phyloP scores from a whole-genome alignment of 164 flowering plant species.

The Stephania cephalantha region DNA sequence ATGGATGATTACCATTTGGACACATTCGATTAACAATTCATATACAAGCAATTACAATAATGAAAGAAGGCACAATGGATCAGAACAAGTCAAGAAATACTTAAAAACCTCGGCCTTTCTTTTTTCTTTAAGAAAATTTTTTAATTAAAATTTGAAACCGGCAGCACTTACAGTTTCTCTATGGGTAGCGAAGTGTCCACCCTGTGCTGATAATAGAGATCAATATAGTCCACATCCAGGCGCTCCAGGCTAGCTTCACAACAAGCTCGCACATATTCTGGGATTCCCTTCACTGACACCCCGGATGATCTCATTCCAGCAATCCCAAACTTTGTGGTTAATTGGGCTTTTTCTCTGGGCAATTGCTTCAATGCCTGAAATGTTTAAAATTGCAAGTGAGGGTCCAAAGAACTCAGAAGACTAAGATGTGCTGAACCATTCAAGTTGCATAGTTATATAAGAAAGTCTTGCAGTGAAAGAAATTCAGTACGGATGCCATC shows the following conservation, averaged over 20 bases:
- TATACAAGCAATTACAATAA: neutral
- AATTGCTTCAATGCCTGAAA: constrained; percentile 43
- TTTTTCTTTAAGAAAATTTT: neutral
- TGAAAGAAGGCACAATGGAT: neutral
- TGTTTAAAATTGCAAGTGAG: neutral
- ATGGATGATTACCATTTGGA: neutral
- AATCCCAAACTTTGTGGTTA: constrained; percentile 47
- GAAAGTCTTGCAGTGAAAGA: neutral
- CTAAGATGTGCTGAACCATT: neutral
- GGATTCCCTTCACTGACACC: constrained; percentile 26
- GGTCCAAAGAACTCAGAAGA: neutral
- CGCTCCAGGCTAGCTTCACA: constrained; percentile 48
- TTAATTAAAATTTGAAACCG: neutral
- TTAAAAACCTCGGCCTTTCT: neutral
- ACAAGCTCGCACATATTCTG: constrained; percentile 41
- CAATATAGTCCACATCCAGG: constrained; percentile 43
- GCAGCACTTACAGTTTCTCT: constrained; percentile 32
- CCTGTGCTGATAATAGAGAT: constrained; percentile 42
- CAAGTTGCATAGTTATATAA: neutral
- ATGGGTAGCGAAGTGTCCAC: constrained; percentile 36
- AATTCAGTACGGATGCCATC: neutral
- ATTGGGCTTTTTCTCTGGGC: constrained; percentile 39
- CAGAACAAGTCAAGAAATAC: neutral
- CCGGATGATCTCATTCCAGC: neutral
- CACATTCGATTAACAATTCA: neutral